Evolutionary conservation across 345 rosid species (phyloP), one percentile per base, ranked within the genome.

Genomic region (Barbarea vulgaris): DNA sequence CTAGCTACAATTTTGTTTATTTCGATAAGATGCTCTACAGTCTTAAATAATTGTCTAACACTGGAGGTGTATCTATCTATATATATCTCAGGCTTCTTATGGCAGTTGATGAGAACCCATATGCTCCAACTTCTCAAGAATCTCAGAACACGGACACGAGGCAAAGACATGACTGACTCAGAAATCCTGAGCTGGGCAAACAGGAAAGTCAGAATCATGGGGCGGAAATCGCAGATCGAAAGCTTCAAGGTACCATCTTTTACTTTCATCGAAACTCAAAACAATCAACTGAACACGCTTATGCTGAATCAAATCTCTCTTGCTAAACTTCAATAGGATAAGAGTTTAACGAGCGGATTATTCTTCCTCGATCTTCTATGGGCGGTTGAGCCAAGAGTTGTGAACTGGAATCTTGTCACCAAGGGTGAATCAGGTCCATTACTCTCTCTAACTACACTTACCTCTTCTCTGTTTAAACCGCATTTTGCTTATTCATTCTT

Each of bases 351-450:
- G 1, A 86, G 31, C 11, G 99, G 99, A 30, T 69, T 93, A 61
- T 90, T 95, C 88, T 88, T 95, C 83, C 97, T 95, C 1, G 97
- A 93, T 76, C 96, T 93, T 69, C 89, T 95, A 2, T 90, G 96
- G 74, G 84, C 98, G 2, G 97, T 91, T 77, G 99, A 95, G 80
- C 94, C 98, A 34, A 85, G 99, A 84, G 97, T 95, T 65, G 98
- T 95, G 64, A 95, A 95, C 48, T 95, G 97, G 94, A 95, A 93
- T 67, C 94, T 95, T 61, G 97, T 93, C 68, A 93, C 99, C 67
- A 93, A 90, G 89, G 99, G 98, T 53, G 91, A 92, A 88, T 84
- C 81, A 13, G 98, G 99, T 95, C 84, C 60, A 83, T 60, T 44
- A 19, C 60, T 42, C 76, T 64, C 55, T 31, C 8, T 42, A 41